Conservation (phyloP, 345 rosid species). For the Cardiospermum halicacabum region DNA sequence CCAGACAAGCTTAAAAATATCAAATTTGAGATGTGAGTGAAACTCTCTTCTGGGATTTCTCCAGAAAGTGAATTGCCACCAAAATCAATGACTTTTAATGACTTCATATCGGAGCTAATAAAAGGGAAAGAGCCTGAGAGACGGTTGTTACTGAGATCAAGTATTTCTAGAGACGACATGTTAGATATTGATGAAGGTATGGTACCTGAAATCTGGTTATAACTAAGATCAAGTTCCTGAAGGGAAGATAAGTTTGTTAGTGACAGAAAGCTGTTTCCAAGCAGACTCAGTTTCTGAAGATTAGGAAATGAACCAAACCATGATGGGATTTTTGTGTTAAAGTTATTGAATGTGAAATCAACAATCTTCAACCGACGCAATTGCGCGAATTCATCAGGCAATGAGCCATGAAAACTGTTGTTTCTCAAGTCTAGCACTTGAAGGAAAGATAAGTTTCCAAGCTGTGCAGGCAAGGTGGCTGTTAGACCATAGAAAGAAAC, state of each 20-base stretch:
- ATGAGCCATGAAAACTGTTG: slow-evolving; percentile 14
- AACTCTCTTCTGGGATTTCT: background rate
- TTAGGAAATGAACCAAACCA: no score
- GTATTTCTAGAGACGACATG: background rate
- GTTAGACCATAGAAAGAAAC: slow-evolving; percentile 15
- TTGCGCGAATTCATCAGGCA: background rate
- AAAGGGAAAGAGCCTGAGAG: background rate
- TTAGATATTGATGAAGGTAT: background rate
- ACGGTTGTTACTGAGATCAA: slow-evolving; percentile 1
- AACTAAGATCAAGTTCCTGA: background rate
- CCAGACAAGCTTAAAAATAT: background rate
- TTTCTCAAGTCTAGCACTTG: background rate
- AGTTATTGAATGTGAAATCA: background rate
- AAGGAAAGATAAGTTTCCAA: slow-evolving; percentile 17
- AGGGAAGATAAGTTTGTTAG: background rate
- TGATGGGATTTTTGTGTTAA: background rate
- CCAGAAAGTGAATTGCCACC: background rate
- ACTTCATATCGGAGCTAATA: background rate
- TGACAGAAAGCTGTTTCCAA: no score
- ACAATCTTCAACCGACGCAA: background rate
- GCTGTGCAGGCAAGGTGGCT: slow-evolving; percentile 21
- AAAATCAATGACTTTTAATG: background rate
- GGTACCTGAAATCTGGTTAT: background rate
- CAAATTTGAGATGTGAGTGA: no score
- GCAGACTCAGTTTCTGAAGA: no score